Base-by-base conservation (phyloP, 257 asterid species). In the Solanum virginianum region DNA sequence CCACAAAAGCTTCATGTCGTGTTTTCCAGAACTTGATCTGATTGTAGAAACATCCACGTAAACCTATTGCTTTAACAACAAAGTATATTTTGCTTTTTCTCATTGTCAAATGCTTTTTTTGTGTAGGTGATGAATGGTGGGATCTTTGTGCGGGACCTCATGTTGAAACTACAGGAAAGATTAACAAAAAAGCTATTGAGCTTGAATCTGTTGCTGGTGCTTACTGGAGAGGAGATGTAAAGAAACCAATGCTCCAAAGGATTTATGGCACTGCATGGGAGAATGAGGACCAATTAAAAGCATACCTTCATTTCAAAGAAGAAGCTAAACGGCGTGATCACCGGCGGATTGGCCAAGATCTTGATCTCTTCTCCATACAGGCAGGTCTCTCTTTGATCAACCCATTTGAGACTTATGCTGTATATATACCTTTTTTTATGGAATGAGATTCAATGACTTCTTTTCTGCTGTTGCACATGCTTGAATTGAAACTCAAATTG, bases 81-180 rank as follows among this genome's bases (percentile, higher is more conserved):
- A 10, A 29, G 17, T 53, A 16, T 54, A 16, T 29, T 4, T 79
- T 9, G 0, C 49, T 17, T 53, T 70, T 79, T 53, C 65, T 79
- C 83, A 51, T 53, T 11, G 13, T 75, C 43, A 79, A 53, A 79
- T 79, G 49, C 11, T 26, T 15, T 57, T 24, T 80, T 85, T 80
- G 85, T 80, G 51, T 63, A 95, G 99, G 98, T 81, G 84, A 91
- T 87, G 97, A 96, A 88, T 96, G 99, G 99, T 96, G 99, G 99
- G 98, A 95, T 90, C 98, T 96, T 88, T 96, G 99, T 93, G 99
- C 98, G 80, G 99, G 99, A 75, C 99, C 98, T 85, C 99, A 96
- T 91, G 98, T 96, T 84, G 99, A 96, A 89, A 90, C 97, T 87
- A 96, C 99, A 74, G 99, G 98, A 72, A 88, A 91, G 74, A 96